Evolutionary conservation across 1,284 basidiomycete genomes (phyloP).

Genomic region (Rugosomyces carneus): DNA sequence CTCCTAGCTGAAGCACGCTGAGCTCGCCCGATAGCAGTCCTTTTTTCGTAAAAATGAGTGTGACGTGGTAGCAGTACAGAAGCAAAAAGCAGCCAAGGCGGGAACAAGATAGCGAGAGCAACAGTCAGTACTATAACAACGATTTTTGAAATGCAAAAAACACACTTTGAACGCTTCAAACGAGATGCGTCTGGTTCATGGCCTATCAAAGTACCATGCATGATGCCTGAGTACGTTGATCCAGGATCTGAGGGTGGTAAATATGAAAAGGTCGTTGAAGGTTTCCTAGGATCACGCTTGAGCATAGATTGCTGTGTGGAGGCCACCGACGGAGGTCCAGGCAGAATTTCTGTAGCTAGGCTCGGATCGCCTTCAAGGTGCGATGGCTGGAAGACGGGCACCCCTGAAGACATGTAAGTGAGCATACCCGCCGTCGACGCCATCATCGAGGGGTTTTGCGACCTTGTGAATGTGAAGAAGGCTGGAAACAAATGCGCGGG

Average conservation of each 20-base stretch:
- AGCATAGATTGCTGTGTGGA: constrained; percentile 58
- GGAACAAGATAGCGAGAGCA: constrained; percentile 2
- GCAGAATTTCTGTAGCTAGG: constrained; percentile 78
- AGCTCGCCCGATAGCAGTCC: constrained; percentile 55
- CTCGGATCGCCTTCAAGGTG: constrained; percentile 73
- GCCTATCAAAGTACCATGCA: constrained; percentile 53
- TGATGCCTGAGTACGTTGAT: constrained; percentile 71
- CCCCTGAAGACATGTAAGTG: constrained; percentile 60
- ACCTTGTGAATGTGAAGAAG: constrained; percentile 6
- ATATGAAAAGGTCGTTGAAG: constrained; percentile 59
- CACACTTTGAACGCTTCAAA: constrained; percentile 68
- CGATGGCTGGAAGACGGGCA: constrained; percentile 63
- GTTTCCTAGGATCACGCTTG: constrained; percentile 74
- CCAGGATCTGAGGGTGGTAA: constrained; percentile 75
- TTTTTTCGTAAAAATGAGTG: constrained; percentile 13
- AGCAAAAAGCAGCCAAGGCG: constrained; percentile 9
- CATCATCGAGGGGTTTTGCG: constrained; percentile 30
- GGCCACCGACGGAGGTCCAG: constrained; percentile 68
- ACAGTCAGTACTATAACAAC: constrained; percentile 14
- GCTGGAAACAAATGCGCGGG: constrained; percentile 15
- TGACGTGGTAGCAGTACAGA: constrained; percentile 18
- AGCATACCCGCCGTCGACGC: constrained; percentile 64
- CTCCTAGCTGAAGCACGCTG: constrained; percentile 71
- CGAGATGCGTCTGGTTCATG: constrained; percentile 58
- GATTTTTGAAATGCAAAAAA: constrained; percentile 21